Conservation (phyloP, 805 yeast genomes). For the Candida parachauliodes region DNA sequence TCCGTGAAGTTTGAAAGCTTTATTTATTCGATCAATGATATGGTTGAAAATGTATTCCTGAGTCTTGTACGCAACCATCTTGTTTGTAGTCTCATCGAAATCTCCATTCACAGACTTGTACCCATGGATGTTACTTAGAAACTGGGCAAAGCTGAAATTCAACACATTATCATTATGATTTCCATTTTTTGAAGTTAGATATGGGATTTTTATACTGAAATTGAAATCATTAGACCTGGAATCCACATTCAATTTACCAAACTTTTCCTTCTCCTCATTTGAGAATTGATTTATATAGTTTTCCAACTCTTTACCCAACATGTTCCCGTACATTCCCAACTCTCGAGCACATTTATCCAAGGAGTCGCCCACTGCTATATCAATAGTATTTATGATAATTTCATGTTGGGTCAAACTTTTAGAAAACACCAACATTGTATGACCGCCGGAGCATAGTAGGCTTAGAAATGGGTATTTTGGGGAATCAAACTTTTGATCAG, state of each 20-base stretch:
- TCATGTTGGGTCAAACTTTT: constrained; percentile 60
- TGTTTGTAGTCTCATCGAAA: constrained; percentile 31
- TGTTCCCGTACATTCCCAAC: constrained; percentile 73
- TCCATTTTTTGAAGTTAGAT: constrained; percentile 27
- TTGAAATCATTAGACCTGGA: constrained; percentile 19
- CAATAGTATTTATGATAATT: constrained; percentile 70
- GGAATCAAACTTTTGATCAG: constrained; percentile 41
- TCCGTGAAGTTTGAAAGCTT: constrained; percentile 42
- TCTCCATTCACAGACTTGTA: constrained; percentile 16
- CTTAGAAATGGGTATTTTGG: constrained; percentile 71
- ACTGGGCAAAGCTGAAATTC: constrained; percentile 74
- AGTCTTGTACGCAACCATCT: constrained; percentile 51
- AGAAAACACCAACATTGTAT: constrained; percentile 80
- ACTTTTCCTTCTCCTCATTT: constrained; percentile 23
- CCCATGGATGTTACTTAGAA: constrained; percentile 51
- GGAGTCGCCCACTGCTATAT: constrained; percentile 91
- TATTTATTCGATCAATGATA: constrained; percentile 57
- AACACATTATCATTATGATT: constrained; percentile 23
- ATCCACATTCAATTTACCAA: constrained; percentile 17
- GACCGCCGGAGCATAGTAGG: constrained; percentile 88
- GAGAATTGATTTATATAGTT: constrained; percentile 38
- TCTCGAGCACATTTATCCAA: constrained; percentile 89
- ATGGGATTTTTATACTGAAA: constrained; percentile 28
- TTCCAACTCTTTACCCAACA: constrained; percentile 86
- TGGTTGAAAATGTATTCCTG: constrained; percentile 74